A percentile compares a stretch with the other conserved stretches of the same genome.
Evolutionary conservation across 345 rosid genomes (phyloP).

Genomic region (Sonneratia alba): DNA sequence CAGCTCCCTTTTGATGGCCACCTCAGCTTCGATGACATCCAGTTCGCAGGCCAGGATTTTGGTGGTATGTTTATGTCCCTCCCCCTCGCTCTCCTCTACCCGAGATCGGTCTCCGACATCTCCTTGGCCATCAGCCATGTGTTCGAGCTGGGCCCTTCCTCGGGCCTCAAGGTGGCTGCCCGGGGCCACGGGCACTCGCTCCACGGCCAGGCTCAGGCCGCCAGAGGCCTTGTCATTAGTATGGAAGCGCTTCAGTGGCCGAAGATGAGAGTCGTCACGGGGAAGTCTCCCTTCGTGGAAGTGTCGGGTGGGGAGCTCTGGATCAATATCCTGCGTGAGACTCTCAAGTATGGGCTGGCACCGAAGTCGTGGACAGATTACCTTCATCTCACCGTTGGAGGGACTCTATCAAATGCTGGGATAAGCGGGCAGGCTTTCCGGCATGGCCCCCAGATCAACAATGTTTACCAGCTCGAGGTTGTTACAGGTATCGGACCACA

Average conservation of each 20-base stretch:
- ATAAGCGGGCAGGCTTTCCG: constrained; percentile 92
- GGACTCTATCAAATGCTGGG: constrained; percentile 86
- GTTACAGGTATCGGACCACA: constrained; percentile 53
- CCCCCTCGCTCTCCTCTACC: constrained; percentile 69
- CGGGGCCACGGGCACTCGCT: constrained; percentile 95
- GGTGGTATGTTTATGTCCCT: constrained; percentile 57
- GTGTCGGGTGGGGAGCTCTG: constrained; percentile 87
- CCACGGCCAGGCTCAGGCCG: constrained; percentile 85
- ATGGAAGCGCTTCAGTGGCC: constrained; percentile 61
- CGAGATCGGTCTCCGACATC: constrained; percentile 77
- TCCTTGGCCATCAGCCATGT: constrained; percentile 51
- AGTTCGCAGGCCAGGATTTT: constrained; percentile 75
- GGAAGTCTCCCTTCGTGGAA: constrained; percentile 58
- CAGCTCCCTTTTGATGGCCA: constrained; percentile 54
- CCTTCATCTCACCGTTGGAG: constrained; percentile 87
- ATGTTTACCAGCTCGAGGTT: constrained; percentile 75
- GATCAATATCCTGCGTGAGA: constrained; percentile 74
- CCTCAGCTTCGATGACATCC: constrained; percentile 43
- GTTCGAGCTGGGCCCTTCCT: constrained; percentile 44
- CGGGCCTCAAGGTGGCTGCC: constrained; percentile 75
- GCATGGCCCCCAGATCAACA: constrained; percentile 85
- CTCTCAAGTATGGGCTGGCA: constrained; percentile 65
- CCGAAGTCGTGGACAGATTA: constrained; percentile 98
- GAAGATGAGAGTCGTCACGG: constrained; percentile 32
- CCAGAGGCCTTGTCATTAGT: constrained; percentile 66